Evolutionary conservation across 2,329 filamentous ascomycete genomes (phyloP).

Genomic region (Exophiala spinifera): DNA sequence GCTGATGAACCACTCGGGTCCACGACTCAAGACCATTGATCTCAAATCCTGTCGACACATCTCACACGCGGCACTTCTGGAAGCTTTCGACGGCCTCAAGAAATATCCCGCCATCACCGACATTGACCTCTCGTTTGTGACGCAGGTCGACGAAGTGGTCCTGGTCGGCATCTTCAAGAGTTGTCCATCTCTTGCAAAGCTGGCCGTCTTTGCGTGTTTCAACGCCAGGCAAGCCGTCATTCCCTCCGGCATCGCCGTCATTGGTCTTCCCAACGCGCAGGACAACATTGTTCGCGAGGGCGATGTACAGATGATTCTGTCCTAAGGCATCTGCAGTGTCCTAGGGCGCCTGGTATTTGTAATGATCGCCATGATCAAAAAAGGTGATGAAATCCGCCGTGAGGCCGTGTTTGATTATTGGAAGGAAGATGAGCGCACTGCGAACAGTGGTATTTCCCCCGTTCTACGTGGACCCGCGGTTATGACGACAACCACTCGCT

Average conservation of each 20-base stretch:
- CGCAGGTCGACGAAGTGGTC: conserved; percentile 44
- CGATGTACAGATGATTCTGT: conserved; percentile 1
- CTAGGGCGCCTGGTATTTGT: too few species aligned
- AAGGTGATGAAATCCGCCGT: neutral
- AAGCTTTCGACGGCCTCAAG: conserved; percentile 62
- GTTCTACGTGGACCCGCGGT: neutral
- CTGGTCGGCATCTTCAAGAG: conserved; percentile 44
- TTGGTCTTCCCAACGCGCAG: conserved; percentile 58
- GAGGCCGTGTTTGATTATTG: too few species aligned
- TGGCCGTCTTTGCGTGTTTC: conserved; percentile 64
- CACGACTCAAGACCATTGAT: conserved; percentile 64
- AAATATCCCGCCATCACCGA: conserved; percentile 68
- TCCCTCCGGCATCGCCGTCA: conserved; percentile 56
- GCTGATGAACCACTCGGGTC: conserved; percentile 79
- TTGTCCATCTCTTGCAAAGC: conserved; percentile 50
- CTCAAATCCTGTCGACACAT: conserved; percentile 86
- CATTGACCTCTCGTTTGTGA: conserved; percentile 71
- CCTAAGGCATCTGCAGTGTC: neutral
- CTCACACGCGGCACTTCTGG: conserved; percentile 65
- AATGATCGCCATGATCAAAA: neutral
- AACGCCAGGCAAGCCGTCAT: conserved; percentile 55
- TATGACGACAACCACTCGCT: too few species aligned
- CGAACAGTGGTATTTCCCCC: too few species aligned
- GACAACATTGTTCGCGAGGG: conserved; percentile 46
- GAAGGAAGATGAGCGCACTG: too few species aligned